Conservation (phyloP, 2,329 filamentous ascomycete species). For the Claviceps arundinis region DNA sequence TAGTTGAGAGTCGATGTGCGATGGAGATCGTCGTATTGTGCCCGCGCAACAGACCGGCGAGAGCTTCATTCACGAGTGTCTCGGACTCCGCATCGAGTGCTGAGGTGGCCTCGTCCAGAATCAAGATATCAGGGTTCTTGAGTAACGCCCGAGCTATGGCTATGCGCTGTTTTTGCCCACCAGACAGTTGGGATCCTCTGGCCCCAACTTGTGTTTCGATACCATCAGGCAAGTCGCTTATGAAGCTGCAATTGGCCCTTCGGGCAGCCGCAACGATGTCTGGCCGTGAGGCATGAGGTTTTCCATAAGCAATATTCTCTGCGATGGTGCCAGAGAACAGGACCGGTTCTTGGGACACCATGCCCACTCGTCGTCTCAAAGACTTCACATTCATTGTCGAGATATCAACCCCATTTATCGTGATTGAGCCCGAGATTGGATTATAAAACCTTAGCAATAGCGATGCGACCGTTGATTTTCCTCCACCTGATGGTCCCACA, state of each 20-base stretch:
- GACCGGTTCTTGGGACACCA: conserved; percentile 92
- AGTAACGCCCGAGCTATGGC: conserved; percentile 90
- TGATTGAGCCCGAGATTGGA: conserved; percentile 62
- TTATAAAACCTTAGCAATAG: conserved; percentile 84
- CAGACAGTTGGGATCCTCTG: conserved; percentile 82
- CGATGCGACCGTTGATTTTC: conserved; percentile 92
- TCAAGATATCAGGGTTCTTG: conserved; percentile 92
- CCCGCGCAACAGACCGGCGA: conserved; percentile 66
- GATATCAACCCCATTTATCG: conserved; percentile 75
- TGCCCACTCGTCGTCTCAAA: conserved; percentile 78
- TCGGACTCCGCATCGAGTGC: conserved; percentile 94
- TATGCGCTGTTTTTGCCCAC: conserved; percentile 95
- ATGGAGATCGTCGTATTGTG: conserved; percentile 97
- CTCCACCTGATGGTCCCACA: conserved; percentile 88
- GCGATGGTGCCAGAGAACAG: conserved; percentile 76
- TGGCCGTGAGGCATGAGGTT: conserved; percentile 59
- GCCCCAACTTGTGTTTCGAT: conserved; percentile 89
- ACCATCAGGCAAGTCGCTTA: conserved; percentile 90
- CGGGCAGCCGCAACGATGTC: conserved; percentile 80
- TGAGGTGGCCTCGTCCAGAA: conserved; percentile 91
- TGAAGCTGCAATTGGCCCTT: conserved; percentile 92
- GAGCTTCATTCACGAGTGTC: conserved; percentile 85
- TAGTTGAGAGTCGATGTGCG: conserved; percentile 87
- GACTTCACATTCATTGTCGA: conserved; percentile 85
- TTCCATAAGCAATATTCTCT: conserved; percentile 86